Percentiles rank a stretch among this genome's conserved stretches.
Conservation (phyloP, 2,329 filamentous ascomycete species). For the Geoglossum cookeanum region DNA sequence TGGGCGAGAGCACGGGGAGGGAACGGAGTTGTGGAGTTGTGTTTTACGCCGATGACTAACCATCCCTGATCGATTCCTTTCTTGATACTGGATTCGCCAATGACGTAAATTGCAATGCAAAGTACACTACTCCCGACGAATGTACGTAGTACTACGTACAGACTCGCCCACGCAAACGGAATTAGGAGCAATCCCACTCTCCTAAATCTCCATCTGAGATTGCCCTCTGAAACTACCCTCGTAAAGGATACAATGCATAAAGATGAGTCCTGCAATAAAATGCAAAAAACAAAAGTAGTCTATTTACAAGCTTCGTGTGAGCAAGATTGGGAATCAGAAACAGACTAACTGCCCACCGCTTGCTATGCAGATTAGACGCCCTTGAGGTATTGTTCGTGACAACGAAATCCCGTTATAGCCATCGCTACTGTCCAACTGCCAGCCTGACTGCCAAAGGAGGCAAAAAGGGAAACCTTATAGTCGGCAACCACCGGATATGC, state of each 20-base stretch:
- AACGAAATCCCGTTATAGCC: neutral
- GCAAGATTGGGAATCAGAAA: neutral
- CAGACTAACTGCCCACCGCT: neutral
- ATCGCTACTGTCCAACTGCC: neutral
- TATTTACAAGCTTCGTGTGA: neutral
- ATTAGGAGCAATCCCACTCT: too few species aligned
- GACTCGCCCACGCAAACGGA: too few species aligned
- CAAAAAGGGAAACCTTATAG: neutral
- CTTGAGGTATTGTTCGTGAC: neutral
- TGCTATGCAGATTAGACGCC: constrained; percentile 2
- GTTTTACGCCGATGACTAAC: neutral
- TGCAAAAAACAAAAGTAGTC: neutral
- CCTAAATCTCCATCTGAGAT: too few species aligned
- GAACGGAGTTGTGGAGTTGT: neutral
- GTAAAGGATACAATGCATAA: too few species aligned
- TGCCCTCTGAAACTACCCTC: too few species aligned
- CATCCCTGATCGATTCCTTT: too few species aligned
- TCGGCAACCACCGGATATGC: too few species aligned
- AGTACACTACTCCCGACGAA: too few species aligned
- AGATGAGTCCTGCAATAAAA: too few species aligned
- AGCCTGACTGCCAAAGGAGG: neutral
- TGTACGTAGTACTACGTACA: too few species aligned
- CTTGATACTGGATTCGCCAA: neutral
- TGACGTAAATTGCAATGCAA: neutral
- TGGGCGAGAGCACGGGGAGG: neutral